Evolutionary conservation across 2,329 filamentous ascomycete genomes (phyloP).

Genomic region (Cladosporium sp.): DNA sequence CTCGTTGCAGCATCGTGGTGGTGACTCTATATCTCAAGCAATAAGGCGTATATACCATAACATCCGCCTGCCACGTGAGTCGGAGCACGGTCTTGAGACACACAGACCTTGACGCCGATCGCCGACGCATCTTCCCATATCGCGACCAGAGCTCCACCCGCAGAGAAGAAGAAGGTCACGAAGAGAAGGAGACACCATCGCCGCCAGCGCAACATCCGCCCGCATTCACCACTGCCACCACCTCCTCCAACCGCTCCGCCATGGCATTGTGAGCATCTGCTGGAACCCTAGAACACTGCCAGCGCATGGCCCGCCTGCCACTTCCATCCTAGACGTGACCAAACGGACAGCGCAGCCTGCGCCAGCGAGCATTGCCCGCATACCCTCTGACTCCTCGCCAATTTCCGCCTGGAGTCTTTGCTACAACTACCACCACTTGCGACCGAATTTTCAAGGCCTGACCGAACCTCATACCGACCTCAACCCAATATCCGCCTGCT

Average conservation of each 20-base stretch:
- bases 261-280: neutral
- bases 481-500: neutral
- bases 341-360: neutral
- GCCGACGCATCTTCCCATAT: constrained; percentile 4
- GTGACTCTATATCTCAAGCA: neutral
- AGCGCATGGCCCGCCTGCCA: constrained; percentile 15
- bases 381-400: neutral
- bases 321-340: neutral
- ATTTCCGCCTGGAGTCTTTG: neutral
- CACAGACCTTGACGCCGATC: constrained; percentile 1
- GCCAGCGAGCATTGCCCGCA: constrained; percentile 3
- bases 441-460: neutral
- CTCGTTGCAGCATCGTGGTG: neutral
- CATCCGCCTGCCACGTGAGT: neutral
- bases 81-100: neutral
- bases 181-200: neutral
- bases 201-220: neutral
- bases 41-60: neutral
- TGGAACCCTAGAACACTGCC: neutral
- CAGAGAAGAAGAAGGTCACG: neutral
- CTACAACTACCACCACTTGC: neutral
- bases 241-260: neutral
- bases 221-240: neutral
- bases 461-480: neutral
- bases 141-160: constrained; percentile 13